Conservation (phyloP, 768 basidiomycete genomes). For the Rhizopogon salebrosus region DNA sequence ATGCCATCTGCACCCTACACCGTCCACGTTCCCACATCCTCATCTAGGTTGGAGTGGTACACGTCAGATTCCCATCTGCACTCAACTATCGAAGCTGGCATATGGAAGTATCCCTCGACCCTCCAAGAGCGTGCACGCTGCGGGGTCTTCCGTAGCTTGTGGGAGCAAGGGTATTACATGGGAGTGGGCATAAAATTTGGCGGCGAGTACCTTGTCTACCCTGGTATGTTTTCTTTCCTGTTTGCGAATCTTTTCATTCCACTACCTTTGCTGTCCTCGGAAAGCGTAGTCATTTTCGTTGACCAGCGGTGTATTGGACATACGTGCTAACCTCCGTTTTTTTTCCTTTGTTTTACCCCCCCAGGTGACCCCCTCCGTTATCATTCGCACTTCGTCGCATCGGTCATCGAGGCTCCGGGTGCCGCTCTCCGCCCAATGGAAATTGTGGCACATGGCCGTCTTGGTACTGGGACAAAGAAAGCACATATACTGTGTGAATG, state of each 20-base stretch:
- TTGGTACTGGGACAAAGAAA: conserved; percentile 98
- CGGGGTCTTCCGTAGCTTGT: conserved; percentile 73
- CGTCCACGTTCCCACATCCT: conserved; percentile 63
- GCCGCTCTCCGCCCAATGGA: conserved; percentile 79
- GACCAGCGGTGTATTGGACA: neutral
- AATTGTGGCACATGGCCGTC: conserved; percentile 88
- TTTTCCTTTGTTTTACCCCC: neutral
- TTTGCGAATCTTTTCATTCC: neutral
- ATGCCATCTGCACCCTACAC: conserved; percentile 34
- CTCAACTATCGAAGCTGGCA: conserved; percentile 50
- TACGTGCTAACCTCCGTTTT: conserved; percentile 3
- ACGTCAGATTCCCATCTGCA: conserved; percentile 42
- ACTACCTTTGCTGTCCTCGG: neutral
- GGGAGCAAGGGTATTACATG: conserved; percentile 83
- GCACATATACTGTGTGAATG: conserved; percentile 87
- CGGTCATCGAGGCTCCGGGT: conserved; percentile 63
- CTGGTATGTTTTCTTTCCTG: conserved; percentile 49
- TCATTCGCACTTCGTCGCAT: conserved; percentile 92
- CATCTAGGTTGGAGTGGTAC: conserved; percentile 69
- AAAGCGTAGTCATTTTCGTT: conserved; percentile 1
- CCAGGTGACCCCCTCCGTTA: conserved; percentile 91
- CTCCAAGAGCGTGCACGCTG: conserved; percentile 69
- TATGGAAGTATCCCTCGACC: conserved; percentile 74
- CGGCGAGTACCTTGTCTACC: conserved; percentile 94
- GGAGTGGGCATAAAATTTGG: conserved; percentile 92